Evolutionary conservation across 2,329 filamentous ascomycete genomes (phyloP).

Genomic region (Aspergillus sp.): DNA sequence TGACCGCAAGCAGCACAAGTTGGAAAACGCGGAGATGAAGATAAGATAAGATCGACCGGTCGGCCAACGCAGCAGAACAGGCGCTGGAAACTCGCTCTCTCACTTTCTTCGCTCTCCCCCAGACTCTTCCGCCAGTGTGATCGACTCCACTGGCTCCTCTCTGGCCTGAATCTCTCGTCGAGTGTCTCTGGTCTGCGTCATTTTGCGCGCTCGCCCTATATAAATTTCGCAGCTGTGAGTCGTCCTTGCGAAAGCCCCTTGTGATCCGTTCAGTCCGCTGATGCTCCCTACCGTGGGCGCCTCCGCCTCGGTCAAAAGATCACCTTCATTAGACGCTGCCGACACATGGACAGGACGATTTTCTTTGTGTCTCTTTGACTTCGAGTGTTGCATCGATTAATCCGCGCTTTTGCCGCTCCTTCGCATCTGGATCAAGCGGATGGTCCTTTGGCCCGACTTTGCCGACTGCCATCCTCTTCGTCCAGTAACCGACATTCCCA

Average conservation of each 20-base stretch:
- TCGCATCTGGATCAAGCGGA: no score
- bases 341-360: conserved; percentile 8
- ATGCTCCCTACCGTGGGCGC: conserved; percentile 16
- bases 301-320: conserved; percentile 12
- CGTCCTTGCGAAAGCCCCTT: not conserved
- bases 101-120: conserved; percentile 12
- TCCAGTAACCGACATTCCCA: no score
- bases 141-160: no score
- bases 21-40: conserved; percentile 31
- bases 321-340: conserved; percentile 8
- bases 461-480: no score
- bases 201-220: no score
- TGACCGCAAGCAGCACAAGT: conserved; percentile 6
- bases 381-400: conserved; percentile 4
- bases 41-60: conserved; percentile 31
- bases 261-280: conserved; percentile 13
- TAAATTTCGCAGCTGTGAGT: conserved; percentile 3
- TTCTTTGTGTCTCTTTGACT: conserved; percentile 3
- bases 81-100: conserved; percentile 20
- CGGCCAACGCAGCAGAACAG: conserved; percentile 11
- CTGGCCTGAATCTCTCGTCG: no score
- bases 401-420: not conserved
- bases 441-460: no score
- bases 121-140: not conserved
- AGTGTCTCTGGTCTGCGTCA: no score